Evolutionary conservation across 306 rosid genomes (phyloP).

Genomic region (Sophora flavescens): DNA sequence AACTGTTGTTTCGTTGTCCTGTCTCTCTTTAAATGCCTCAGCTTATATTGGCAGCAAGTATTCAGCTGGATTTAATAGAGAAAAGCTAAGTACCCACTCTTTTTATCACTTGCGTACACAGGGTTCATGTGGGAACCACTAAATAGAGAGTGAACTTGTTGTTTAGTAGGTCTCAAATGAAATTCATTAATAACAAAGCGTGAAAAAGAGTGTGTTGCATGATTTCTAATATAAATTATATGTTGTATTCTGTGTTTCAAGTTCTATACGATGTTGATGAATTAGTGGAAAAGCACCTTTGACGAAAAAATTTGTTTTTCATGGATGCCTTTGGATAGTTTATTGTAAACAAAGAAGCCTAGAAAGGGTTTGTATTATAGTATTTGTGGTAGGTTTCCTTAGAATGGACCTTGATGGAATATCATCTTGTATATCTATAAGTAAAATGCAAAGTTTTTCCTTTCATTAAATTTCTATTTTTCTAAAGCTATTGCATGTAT

Average conservation of each 20-base stretch:
- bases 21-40: no score
- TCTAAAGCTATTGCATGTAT: not conserved
- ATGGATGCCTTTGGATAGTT: not conserved
- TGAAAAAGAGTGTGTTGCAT: no score
- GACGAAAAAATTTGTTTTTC: not conserved
- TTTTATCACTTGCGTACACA: no score
- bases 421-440: not conserved
- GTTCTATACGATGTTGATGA: not conserved
- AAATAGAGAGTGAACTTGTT: no score
- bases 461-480: constrained; percentile 4
- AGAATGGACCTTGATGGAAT: not conserved
- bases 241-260: not conserved
- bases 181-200: no score
- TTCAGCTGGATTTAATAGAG: not conserved
- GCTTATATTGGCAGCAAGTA: no score
- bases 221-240: no score
- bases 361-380: not conserved
- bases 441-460: not conserved
- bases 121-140: no score
- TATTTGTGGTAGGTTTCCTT: constrained; percentile 9
- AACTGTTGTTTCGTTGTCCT: no score
- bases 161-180: no score
- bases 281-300: not conserved
- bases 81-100: no score
- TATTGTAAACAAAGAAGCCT: constrained; percentile 7